phyloP scores from a whole-genome alignment of 129 eudicot species.

The Logfia minima region DNA sequence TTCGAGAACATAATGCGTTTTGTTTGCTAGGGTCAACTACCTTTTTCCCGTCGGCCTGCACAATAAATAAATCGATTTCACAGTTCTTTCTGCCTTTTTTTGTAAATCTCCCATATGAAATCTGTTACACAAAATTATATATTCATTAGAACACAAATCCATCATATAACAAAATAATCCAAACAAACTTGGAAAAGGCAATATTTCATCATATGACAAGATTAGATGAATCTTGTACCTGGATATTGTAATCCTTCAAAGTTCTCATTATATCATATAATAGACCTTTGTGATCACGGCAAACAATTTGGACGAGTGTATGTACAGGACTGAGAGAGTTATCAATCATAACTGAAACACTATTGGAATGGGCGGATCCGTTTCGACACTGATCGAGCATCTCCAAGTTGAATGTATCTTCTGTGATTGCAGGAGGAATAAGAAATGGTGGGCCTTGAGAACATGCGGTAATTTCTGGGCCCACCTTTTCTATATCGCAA shows the following conservation, averaged over 20 bases:
- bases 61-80: conserved; percentile 77
- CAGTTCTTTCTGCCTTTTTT: conserved; percentile 49
- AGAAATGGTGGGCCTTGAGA: conserved; percentile 72
- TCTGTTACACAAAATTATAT: conserved; percentile 22
- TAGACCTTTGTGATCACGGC: conserved; percentile 86
- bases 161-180: background rate
- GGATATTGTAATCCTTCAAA: conserved; percentile 77
- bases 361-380: conserved; percentile 37
- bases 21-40: conserved; percentile 68
- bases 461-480: conserved; percentile 62
- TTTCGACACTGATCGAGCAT: conserved; percentile 38
- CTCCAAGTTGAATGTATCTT: conserved; percentile 56
- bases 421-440: conserved; percentile 58
- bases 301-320: conserved; percentile 78
- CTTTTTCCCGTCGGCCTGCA: conserved; percentile 82
- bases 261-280: conserved; percentile 88
- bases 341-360: conserved; percentile 64
- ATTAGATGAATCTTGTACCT: conserved; percentile 30
- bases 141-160: background rate
- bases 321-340: conserved; percentile 89
- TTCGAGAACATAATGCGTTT: conserved; percentile 55
- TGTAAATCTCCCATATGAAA: conserved; percentile 78
- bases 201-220: background rate
- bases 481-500: conserved; percentile 75
- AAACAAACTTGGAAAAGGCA: background rate